A percentile compares a stretch with the other conserved stretches of the same genome.
Conservation (phyloP, 2,329 filamentous ascomycete genomes). For the Fusarium newnesense region DNA sequence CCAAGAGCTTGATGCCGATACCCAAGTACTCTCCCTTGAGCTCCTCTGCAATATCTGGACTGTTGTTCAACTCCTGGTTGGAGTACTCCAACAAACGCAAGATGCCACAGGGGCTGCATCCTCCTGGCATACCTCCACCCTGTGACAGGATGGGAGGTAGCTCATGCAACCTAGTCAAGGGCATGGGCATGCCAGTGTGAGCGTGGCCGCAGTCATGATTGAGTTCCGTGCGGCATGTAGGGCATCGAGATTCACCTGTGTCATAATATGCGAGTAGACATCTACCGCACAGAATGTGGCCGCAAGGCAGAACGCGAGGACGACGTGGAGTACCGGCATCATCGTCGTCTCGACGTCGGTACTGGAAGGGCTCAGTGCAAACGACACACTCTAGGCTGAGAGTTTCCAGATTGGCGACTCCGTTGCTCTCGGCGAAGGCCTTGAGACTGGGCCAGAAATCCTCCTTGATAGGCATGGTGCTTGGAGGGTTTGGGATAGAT, state of each 20-base stretch:
- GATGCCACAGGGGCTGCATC: neutral
- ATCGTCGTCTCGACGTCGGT: neutral
- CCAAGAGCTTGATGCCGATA: neutral
- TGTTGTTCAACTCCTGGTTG: neutral
- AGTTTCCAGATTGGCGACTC: neutral
- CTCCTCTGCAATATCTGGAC: neutral
- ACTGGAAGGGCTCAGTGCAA: neutral
- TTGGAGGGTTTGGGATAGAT: accelerated
- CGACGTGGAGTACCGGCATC: neutral
- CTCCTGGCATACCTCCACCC: neutral
- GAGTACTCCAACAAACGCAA: neutral
- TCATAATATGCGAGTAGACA: neutral
- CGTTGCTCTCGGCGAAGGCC: neutral
- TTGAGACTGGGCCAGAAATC: neutral
- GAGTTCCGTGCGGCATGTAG: neutral
- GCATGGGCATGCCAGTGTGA: neutral
- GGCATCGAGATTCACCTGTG: neutral
- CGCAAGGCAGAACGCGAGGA: neutral
- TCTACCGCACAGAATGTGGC: neutral
- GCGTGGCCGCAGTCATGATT: neutral
- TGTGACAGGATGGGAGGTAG: neutral
- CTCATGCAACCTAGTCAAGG: neutral
- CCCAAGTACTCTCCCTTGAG: neutral
- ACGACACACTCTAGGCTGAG: neutral
- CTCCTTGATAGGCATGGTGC: neutral